A percentile compares a stretch with the other conserved stretches of the same genome.
Evolutionary conservation across 2,329 filamentous ascomycete species (phyloP).

Genomic region (Nigrospora oryzae): DNA sequence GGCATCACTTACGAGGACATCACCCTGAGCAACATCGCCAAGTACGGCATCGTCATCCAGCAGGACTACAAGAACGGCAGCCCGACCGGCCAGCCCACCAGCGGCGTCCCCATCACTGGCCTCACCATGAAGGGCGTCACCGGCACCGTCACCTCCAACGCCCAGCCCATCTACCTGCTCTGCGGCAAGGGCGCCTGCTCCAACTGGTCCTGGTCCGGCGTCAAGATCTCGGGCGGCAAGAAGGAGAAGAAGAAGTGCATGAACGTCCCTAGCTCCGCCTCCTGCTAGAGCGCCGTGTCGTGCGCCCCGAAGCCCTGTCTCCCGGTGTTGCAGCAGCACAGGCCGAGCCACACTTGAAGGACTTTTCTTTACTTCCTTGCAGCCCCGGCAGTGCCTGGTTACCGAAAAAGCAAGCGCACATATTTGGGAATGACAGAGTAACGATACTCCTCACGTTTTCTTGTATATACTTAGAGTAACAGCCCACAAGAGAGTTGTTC

Average conservation of each 20-base stretch:
- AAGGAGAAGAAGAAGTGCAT: slow-evolving; percentile 48
- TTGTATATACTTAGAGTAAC: no score
- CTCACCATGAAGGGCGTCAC: slow-evolving; percentile 30
- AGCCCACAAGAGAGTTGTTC: no score
- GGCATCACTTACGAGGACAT: slow-evolving; percentile 46
- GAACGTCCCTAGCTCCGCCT: slow-evolving; percentile 24
- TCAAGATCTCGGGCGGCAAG: slow-evolving; percentile 28
- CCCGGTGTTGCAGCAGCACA: no score
- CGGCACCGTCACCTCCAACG: slow-evolving; percentile 24
- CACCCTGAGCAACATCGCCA: slow-evolving; percentile 36
- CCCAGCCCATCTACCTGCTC: slow-evolving; percentile 24
- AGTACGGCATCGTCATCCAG: slow-evolving; percentile 49
- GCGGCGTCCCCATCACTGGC: slow-evolving; percentile 35
- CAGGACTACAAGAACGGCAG: slow-evolving; percentile 31
- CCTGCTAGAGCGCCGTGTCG: slow-evolving; percentile 8
- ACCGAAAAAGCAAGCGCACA: no score
- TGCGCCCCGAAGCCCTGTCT: no score
- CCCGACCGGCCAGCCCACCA: slow-evolving; percentile 30
- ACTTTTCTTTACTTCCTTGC: no score
- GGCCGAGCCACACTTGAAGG: no score
- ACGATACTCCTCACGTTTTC: no score
- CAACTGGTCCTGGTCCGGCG: slow-evolving; percentile 24
- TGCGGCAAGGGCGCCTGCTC: slow-evolving; percentile 27
- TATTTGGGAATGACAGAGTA: no score
- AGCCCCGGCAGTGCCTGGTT: no score